Percentiles rank a stretch among this genome's conserved stretches.
Conservation (phyloP, 768 basidiomycete species). For the Russula earlei region DNA sequence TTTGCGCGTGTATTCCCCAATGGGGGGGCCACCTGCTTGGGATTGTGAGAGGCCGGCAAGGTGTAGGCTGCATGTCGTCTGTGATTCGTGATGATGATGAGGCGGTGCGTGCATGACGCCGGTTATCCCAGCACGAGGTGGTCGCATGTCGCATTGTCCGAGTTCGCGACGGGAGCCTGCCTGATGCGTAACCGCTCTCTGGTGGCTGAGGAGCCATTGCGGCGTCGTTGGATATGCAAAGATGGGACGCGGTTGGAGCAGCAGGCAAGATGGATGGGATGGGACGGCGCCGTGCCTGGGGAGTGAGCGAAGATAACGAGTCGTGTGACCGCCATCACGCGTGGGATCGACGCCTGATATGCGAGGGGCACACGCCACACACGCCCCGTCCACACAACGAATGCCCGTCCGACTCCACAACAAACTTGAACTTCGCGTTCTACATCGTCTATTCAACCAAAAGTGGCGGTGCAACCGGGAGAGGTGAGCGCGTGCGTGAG, state of each 20-base stretch:
- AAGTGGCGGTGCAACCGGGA: no score
- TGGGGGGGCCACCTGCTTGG: slow-evolving; percentile 1
- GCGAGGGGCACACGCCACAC: neutral
- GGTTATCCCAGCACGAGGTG: slow-evolving; percentile 10
- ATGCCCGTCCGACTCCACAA: no score
- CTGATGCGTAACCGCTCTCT: slow-evolving; percentile 11
- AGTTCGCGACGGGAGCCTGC: slow-evolving; percentile 4
- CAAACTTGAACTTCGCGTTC: no score
- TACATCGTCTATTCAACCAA: no score
- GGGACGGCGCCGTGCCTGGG: no score
- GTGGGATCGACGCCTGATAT: neutral
- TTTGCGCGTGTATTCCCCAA: slow-evolving; percentile 9
- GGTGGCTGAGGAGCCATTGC: neutral
- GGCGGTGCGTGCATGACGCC: neutral
- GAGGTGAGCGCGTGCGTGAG: no score
- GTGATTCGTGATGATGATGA: slow-evolving; percentile 15
- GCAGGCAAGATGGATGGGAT: neutral
- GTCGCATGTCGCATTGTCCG: slow-evolving; percentile 5
- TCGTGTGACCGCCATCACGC: no score
- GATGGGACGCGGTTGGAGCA: neutral
- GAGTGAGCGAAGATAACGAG: no score
- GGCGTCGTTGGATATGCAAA: neutral
- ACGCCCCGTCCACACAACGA: no score
- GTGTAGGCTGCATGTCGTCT: slow-evolving; percentile 16
- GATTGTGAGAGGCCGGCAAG: slow-evolving; percentile 9